phyloP scores from a whole-genome alignment of 768 basidiomycete genomes.

The Russula vinacea region DNA sequence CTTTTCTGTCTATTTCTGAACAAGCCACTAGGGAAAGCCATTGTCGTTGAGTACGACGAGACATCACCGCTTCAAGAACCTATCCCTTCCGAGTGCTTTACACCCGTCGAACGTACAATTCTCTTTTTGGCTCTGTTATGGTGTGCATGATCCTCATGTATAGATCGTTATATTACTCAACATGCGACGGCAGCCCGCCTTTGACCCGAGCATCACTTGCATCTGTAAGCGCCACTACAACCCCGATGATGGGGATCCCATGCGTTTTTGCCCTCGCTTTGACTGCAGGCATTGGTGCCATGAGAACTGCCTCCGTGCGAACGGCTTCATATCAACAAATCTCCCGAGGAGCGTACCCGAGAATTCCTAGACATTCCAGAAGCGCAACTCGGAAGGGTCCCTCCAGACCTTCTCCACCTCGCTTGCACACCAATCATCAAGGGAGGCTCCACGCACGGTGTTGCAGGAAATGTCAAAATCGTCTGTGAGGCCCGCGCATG shows the following conservation, averaged over 20 bases:
- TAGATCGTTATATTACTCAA: not conserved
- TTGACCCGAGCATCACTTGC: not conserved
- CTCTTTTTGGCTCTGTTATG: not conserved
- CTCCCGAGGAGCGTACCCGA: not conserved
- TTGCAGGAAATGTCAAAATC: slow-evolving; percentile 15
- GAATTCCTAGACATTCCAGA: slow-evolving; percentile 1
- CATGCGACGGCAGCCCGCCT: not conserved
- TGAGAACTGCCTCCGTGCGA: slow-evolving; percentile 1
- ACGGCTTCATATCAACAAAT: not conserved
- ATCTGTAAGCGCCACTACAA: slow-evolving; percentile 9
- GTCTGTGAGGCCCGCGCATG: slow-evolving; percentile 21
- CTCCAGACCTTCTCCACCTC: slow-evolving; percentile 11
- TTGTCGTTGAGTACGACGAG: slow-evolving; percentile 8
- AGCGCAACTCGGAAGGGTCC: not conserved
- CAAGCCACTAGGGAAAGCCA: slow-evolving; percentile 8
- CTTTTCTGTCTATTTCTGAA: not conserved
- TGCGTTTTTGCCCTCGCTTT: slow-evolving; percentile 15
- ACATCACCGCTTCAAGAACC: slow-evolving; percentile 6
- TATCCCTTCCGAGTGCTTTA: slow-evolving; percentile 7
- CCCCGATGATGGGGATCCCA: not conserved
- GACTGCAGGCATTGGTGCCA: slow-evolving; percentile 19
- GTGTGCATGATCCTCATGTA: not conserved
- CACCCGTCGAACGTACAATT: slow-evolving; percentile 13
- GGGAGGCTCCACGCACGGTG: slow-evolving; percentile 11
- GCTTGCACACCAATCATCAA: slow-evolving; percentile 13